phyloP scores from a whole-genome alignment of 2,329 filamentous ascomycete species.

The Dactylella cylindrospora region DNA sequence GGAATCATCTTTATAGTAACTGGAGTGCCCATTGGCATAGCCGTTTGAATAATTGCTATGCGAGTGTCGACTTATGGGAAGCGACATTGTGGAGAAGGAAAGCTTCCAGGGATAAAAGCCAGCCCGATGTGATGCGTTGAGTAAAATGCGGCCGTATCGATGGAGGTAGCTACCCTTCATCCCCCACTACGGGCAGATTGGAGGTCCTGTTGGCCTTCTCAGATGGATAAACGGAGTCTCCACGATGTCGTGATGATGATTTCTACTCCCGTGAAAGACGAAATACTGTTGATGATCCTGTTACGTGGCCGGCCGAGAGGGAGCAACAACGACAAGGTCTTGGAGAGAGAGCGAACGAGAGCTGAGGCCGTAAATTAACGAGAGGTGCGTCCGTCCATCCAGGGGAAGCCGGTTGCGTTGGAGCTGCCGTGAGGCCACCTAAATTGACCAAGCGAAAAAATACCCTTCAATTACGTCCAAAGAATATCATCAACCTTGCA shows the following conservation, averaged over 20 bases:
- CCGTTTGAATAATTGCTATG: constrained; percentile 32
- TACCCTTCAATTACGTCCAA: not conserved
- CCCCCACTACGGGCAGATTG: constrained; percentile 6
- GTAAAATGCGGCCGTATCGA: constrained; percentile 8
- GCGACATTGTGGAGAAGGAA: constrained; percentile 20
- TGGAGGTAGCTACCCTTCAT: constrained; percentile 26
- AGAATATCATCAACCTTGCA: constrained; percentile 4
- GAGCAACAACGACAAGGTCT: too few species aligned
- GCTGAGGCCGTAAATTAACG: not conserved
- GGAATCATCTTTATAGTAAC: constrained; percentile 28
- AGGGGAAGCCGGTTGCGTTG: constrained; percentile 30
- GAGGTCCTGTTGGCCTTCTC: constrained; percentile 4
- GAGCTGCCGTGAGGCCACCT: constrained; percentile 29
- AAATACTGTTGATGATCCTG: too few species aligned
- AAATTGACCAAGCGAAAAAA: not conserved
- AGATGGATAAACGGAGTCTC: not conserved
- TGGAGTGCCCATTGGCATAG: constrained; percentile 30
- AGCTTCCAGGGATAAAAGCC: too few species aligned
- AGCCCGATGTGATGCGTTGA: not conserved
- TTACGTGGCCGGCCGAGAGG: too few species aligned
- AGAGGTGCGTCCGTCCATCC: constrained; percentile 14
- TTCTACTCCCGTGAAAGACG: not conserved
- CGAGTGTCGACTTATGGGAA: constrained; percentile 36
- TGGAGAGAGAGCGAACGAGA: constrained; percentile 19
- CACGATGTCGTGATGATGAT: not conserved